A percentile compares a stretch with the other conserved stretches of the same genome.
Evolutionary conservation across 2,329 filamentous ascomycete genomes (phyloP).

Genomic region (Phaeosphaeriaceae sp.): DNA sequence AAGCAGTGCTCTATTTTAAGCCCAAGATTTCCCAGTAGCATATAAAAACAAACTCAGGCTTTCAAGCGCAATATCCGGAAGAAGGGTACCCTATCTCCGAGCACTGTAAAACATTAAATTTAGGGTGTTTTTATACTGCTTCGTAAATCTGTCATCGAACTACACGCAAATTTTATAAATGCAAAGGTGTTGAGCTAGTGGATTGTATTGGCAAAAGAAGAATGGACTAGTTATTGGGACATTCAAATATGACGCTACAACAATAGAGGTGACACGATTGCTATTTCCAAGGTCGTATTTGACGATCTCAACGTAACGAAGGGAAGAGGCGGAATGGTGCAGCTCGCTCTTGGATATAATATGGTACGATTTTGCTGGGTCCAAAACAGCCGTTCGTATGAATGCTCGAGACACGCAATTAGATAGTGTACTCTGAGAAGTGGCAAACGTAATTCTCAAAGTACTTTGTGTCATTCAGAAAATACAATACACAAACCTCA

Average conservation of each 20-base stretch:
- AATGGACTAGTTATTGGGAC: background rate
- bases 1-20: too few relatives aligned
- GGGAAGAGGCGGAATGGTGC: constrained; percentile 27
- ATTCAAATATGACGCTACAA: background rate
- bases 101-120: constrained; percentile 75
- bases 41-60: constrained; percentile 38
- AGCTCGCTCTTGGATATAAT: too few relatives aligned
- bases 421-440: too few relatives aligned
- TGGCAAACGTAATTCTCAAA: background rate
- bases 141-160: constrained; percentile 23
- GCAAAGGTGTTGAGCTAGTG: constrained; percentile 46
- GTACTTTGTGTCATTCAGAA: background rate
- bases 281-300: constrained; percentile 9
- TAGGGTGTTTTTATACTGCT: constrained; percentile 64
- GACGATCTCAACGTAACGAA: constrained; percentile 15
- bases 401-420: too few relatives aligned
- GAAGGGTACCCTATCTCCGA: constrained; percentile 72
- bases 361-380: too few relatives aligned
- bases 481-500: background rate
- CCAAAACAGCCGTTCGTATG: too few relatives aligned
- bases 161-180: too few relatives aligned
- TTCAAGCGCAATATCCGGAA: constrained; percentile 52
- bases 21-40: constrained; percentile 32
- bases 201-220: constrained; percentile 37
- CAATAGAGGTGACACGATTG: constrained; percentile 48